Evolutionary conservation across 2,329 filamentous ascomycete genomes (phyloP), one percentile per base, ranked within the genome.

Genomic region (Chrysoporthe cubensis): DNA sequence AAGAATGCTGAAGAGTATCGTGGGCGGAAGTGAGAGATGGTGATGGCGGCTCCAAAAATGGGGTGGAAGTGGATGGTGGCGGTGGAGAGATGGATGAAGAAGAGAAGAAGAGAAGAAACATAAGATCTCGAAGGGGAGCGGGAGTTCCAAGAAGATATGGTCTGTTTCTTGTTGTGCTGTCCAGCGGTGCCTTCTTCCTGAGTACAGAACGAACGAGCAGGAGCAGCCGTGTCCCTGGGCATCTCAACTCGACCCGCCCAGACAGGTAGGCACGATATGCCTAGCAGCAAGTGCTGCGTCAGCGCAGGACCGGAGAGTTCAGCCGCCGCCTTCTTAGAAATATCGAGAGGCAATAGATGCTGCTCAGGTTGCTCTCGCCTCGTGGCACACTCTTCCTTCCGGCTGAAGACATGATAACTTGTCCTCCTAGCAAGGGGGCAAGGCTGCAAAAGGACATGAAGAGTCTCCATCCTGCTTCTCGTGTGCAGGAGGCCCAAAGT

Each of bases 11-110:
- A 32, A 48, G 43, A 61, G 59, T n/a, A 9, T 48, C 3, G 42
- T 60, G 59, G 21, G 26, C 26, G 26, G 14, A 57, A 34, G 7
- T 26, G 52, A 58, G n/a, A 43, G 5, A 34, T 21, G 11, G 44
- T 42, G 54, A 42, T 65, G 44, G 34, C 18, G 63, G 50, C 2
- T 65, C 63, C 63, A 65, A 65, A 59, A 59, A 1, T 52, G 63
- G 42, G 42, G 14, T 40, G 18, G 43, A 26, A 34, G 50, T 26
- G 21, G 34, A 37, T 48, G 62, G 61, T 63, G 46, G 40, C 40
- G 52, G 54, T 42, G 42, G 26, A 57, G 57, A 58, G 52, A 46
- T n/a, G 63, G 21, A 43, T 26, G 42, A 21, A 21, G 32, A 52
- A 13, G 32, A 50, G 14, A 26, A 52, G 26, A n/a, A 65, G 18